These are phyloP conservation scores for Bipolaris gigantea DNA, from an alignment of 2,329 filamentous ascomycete species.

Conservation along the genomic window DNA sequence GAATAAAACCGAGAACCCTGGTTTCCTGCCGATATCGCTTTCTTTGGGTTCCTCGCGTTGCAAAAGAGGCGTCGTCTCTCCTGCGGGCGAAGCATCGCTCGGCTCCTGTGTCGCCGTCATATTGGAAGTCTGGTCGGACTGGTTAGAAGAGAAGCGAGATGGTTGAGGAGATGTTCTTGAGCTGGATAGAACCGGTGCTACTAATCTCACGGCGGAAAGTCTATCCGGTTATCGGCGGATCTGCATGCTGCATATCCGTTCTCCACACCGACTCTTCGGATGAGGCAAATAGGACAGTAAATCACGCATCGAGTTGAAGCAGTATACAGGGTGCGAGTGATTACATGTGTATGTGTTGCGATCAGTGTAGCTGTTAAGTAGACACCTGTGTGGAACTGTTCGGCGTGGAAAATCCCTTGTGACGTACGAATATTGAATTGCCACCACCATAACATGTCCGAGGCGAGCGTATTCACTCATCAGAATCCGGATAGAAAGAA, in stretches of 20 bases:
- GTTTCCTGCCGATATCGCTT: conserved; percentile 10
- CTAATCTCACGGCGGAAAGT: background rate
- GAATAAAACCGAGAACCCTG: conserved; percentile 33
- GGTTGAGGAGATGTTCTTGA: conserved; percentile 11
- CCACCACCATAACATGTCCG: background rate
- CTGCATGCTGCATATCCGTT: background rate
- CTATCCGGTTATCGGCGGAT: conserved; percentile 13
- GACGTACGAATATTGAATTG: background rate
- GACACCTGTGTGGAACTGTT: background rate
- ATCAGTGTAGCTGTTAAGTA: background rate
- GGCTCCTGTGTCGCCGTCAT: conserved; percentile 12
- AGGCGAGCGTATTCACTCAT: background rate
- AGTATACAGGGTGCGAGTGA: too few relatives aligned
- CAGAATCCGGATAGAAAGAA: background rate
- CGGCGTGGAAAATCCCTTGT: background rate
- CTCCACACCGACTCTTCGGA: conserved; percentile 2
- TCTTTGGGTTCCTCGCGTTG: conserved; percentile 14
- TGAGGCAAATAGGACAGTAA: background rate
- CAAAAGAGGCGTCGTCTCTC: conserved; percentile 24
- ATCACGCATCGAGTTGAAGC: background rate
- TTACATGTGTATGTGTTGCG: too few relatives aligned
- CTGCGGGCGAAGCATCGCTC: background rate
- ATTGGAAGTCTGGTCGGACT: background rate
- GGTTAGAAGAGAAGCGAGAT: background rate
- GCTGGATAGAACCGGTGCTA: background rate